Conservation (phyloP, 208 protist species). For the Entamoeba nuttalli region DNA sequence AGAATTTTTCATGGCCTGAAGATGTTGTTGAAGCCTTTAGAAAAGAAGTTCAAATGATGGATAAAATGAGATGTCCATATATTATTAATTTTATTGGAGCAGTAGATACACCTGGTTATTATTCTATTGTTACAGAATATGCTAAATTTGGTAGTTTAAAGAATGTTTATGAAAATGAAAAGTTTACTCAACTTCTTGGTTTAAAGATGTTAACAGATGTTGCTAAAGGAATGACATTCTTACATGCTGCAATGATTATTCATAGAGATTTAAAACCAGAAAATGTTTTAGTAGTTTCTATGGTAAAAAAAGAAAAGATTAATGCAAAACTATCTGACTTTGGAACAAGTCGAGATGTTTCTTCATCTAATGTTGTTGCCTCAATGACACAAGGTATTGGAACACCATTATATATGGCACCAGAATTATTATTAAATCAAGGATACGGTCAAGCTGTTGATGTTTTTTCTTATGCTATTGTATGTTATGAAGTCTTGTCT, state of each 20-base stretch:
- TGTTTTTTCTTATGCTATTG: constrained; percentile 42
- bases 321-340: constrained; percentile 18
- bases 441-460: constrained; percentile 36
- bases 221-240: constrained; percentile 2
- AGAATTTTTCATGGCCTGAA: not conserved
- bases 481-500: constrained; percentile 36
- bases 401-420: constrained; percentile 32
- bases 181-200: not conserved
- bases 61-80: constrained; percentile 36
- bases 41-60: constrained; percentile 32
- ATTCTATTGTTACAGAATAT: constrained; percentile 43
- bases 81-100: constrained; percentile 45
- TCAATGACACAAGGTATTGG: not conserved
- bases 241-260: not conserved
- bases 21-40: constrained; percentile 24
- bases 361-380: not conserved
- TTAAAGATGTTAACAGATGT: not conserved
- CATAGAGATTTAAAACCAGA: constrained; percentile 11
- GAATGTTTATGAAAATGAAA: not conserved
- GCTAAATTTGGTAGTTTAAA: constrained; percentile 15
- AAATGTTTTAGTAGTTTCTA: not conserved
- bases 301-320: not conserved
- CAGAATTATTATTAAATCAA: constrained; percentile 28
- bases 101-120: constrained; percentile 28
- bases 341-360: not conserved